Base-by-base conservation (phyloP, 192 early-diverging fungal genomes). In the Linnemannia zychae region DNA sequence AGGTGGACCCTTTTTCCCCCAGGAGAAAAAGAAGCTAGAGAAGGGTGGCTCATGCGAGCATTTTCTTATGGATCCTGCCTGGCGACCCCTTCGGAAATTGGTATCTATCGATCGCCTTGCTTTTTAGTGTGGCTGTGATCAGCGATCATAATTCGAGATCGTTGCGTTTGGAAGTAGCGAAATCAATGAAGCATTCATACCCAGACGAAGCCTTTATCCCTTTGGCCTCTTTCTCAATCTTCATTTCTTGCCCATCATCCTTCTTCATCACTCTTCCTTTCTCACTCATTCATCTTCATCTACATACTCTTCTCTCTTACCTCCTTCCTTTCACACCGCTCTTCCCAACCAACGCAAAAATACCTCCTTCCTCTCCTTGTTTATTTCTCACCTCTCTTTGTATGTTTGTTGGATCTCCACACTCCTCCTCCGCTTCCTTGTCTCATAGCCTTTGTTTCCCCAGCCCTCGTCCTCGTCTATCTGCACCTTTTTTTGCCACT, bases 211-310 rank as follows among this genome's bases (percentile, higher is more conserved):
- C 40, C 40, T 44, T 44, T n/a, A 53, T 57, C 48, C 72, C 24
- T 50, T 15, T 18, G 49, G 18, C 20, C n/a, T 57, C 34, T 48
- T 57, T 48, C 67, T 70, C 53, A 57, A 9, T 34, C 22, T 66
- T 67, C 47, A n/a, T 76, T 63, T 44, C 73, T 1, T 31, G 1
- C 20, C 16, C 46, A 24, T 18, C 67, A 40, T 47, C 34, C 6
- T 68, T 68, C 34, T 33, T 63, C 48, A 33, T 67, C 69, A 71
- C 17, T 72, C 38, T 31, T n/a, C 44, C 37, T 78, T 72, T 31
- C 68, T 78, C 69, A n/a, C n/a, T n/a, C n/a, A n/a, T n/a, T n/a
- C n/a, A n/a, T n/a, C n/a, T n/a, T n/a, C n/a, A n/a, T n/a, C n/a
- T n/a, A n/a, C n/a, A n/a, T n/a, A n/a, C n/a, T n/a, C n/a, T n/a